A percentile compares a stretch with the other conserved stretches of the same genome.
Evolutionary conservation across 345 rosid genomes (phyloP).

Genomic region (Dimocarpus longan): DNA sequence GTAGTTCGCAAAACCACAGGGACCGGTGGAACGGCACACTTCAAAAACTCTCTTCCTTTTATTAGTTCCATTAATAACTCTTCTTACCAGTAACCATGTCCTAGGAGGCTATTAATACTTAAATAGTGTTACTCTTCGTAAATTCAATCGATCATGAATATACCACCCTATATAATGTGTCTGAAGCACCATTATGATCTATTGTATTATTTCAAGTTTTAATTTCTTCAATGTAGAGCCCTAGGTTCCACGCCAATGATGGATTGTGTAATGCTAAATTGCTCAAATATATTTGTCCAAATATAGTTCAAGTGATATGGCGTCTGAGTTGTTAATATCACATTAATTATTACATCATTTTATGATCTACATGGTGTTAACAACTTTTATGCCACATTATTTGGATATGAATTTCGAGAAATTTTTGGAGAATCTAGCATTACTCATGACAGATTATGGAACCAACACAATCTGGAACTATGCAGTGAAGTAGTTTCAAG

Average conservation of each 20-base stretch:
- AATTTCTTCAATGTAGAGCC: not conserved
- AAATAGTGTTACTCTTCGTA: not conserved
- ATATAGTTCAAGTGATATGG: too few relatives aligned
- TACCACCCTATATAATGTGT: not conserved
- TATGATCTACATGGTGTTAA: too few relatives aligned
- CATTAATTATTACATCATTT: too few relatives aligned
- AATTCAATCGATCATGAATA: not conserved
- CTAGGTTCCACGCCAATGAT: not conserved
- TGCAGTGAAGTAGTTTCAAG: not conserved
- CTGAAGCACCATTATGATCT: not conserved
- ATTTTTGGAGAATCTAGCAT: too few relatives aligned
- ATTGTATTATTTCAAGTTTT: not conserved
- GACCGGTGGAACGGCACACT: too few relatives aligned
- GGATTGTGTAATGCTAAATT: not conserved
- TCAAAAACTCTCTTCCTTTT: not conserved
- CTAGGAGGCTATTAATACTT: not conserved
- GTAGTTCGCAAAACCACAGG: too few relatives aligned
- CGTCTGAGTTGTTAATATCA: too few relatives aligned
- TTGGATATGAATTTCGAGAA: too few relatives aligned
- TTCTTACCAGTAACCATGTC: not conserved
- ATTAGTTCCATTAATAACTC: not conserved
- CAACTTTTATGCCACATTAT: too few relatives aligned
- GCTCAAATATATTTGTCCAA: too few relatives aligned
- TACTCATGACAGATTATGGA: too few relatives aligned
- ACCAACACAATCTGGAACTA: too few relatives aligned